Percentiles rank a stretch among this genome's conserved stretches.
Conservation (phyloP, 2,329 filamentous ascomycete species). For the Raffaelea ambrosiae region DNA sequence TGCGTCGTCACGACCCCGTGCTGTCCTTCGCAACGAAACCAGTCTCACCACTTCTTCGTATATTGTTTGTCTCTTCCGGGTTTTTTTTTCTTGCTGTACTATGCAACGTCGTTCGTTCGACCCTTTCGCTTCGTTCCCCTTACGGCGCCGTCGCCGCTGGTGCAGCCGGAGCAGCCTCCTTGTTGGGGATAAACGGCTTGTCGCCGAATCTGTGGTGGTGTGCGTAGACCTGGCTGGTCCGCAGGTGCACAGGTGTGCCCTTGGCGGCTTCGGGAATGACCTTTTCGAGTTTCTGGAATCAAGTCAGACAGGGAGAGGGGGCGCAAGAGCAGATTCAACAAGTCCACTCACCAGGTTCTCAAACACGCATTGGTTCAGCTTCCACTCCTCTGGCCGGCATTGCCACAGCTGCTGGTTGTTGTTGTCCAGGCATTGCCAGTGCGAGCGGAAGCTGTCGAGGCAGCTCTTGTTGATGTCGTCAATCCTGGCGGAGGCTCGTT, state of each 20-base stretch:
- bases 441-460: slow-evolving; percentile 78
- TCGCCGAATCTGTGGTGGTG: slow-evolving; percentile 25
- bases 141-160: slow-evolving; percentile 10
- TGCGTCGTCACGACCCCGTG: too few relatives aligned
- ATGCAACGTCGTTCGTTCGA: not conserved
- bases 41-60: too few relatives aligned
- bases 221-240: slow-evolving; percentile 54
- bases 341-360: slow-evolving; percentile 66
- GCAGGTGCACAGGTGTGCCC: slow-evolving; percentile 66
- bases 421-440: slow-evolving; percentile 94
- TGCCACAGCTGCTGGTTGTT: slow-evolving; percentile 98
- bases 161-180: slow-evolving; percentile 10
- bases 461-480: slow-evolving; percentile 96
- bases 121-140: slow-evolving; percentile 9
- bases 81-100: too few relatives aligned
- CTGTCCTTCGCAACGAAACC: too few relatives aligned
- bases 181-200: slow-evolving; percentile 20
- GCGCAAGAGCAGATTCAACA: not conserved
- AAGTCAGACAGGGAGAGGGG: not conserved
- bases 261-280: slow-evolving; percentile 65
- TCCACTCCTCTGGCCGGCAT: slow-evolving; percentile 80
- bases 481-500: slow-evolving; percentile 52
- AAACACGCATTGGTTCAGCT: slow-evolving; percentile 90
- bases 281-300: slow-evolving; percentile 73
- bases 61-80: too few relatives aligned